A percentile compares a stretch with the other conserved stretches of the same genome.
Conservation (phyloP, 441 rosid genomes). For the Cnidoscolus chayamansa region DNA sequence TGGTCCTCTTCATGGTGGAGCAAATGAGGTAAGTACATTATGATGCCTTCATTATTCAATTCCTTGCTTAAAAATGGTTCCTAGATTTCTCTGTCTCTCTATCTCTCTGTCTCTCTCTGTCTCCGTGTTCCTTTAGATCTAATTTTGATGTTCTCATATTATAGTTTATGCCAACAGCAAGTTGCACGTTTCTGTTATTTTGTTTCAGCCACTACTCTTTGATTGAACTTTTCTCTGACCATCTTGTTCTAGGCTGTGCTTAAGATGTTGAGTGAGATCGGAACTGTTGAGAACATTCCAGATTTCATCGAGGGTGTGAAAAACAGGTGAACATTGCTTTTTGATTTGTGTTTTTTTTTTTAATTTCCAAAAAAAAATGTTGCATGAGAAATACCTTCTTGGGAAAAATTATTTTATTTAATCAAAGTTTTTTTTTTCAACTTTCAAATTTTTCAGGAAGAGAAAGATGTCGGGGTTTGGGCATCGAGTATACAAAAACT, state of each 20-base stretch:
- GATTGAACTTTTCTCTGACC: constrained; percentile 6
- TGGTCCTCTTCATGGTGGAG: constrained; percentile 96
- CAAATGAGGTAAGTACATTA: constrained; percentile 54
- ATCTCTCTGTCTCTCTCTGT: not conserved
- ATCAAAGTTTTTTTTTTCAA: constrained; percentile 9
- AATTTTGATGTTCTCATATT: not conserved
- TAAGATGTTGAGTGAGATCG: constrained; percentile 88
- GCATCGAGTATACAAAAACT: constrained; percentile 96
- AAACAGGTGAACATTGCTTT: constrained; percentile 42
- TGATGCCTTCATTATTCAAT: not conserved
- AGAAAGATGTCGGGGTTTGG: constrained; percentile 99
- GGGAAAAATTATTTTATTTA: not conserved
- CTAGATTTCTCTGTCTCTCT: not conserved
- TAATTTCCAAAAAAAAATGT: no score
- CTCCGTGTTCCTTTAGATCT: not conserved
- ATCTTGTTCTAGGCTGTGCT: constrained; percentile 70
- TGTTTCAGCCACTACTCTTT: not conserved
- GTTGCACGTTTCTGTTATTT: not conserved
- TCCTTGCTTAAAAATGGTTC: not conserved
- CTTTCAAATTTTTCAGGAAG: constrained; percentile 48
- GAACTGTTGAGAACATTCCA: constrained; percentile 78
- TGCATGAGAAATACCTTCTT: not conserved
- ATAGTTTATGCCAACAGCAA: not conserved
- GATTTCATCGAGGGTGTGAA: constrained; percentile 72
- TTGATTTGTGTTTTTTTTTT: not conserved